phyloP scores from a whole-genome alignment of 305 asterid genomes.

The Rubia balearica region DNA sequence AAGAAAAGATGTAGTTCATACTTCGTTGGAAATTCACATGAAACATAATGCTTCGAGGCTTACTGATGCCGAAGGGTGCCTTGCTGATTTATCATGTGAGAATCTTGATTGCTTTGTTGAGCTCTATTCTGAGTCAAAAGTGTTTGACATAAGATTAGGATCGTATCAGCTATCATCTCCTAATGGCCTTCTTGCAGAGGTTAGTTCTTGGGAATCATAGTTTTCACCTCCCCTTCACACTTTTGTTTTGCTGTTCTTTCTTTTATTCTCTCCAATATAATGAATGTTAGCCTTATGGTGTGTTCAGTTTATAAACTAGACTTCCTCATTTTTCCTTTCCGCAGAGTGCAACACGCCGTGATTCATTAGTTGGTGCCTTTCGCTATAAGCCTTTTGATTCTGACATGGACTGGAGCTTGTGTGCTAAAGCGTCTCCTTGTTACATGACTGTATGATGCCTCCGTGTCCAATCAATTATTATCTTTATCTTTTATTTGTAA shows the following conservation, averaged over 20 bases:
- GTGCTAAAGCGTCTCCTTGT: conserved; percentile 94
- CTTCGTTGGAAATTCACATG: conserved; percentile 82
- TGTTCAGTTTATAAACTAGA: conserved; percentile 1
- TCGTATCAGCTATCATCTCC: conserved; percentile 87
- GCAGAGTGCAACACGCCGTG: conserved; percentile 82
- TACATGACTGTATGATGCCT: conserved; percentile 73
- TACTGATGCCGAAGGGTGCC: conserved; percentile 55
- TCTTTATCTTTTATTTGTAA: neutral
- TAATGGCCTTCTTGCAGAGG: conserved; percentile 95
- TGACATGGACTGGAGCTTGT: conserved; percentile 86
- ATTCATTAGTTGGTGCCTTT: conserved; percentile 80
- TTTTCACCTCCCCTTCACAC: conserved; percentile 4
- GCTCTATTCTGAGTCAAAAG: conserved; percentile 72
- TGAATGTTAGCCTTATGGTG: neutral
- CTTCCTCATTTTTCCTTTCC: conserved; percentile 20
- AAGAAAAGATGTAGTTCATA: conserved; percentile 48
- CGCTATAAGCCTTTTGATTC: conserved; percentile 84
- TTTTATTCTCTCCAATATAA: neutral
- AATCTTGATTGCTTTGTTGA: conserved; percentile 73
- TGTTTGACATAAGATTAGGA: conserved; percentile 73
- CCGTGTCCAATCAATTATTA: neutral
- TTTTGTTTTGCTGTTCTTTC: conserved; percentile 10
- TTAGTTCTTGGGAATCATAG: conserved; percentile 18
- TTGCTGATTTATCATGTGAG: conserved; percentile 93
- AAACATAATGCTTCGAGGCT: conserved; percentile 94